Percentiles rank a stretch among this genome's conserved stretches.
Evolutionary conservation across 1,284 basidiomycete genomes (phyloP).

Genomic region (Athelia psychrophila): DNA sequence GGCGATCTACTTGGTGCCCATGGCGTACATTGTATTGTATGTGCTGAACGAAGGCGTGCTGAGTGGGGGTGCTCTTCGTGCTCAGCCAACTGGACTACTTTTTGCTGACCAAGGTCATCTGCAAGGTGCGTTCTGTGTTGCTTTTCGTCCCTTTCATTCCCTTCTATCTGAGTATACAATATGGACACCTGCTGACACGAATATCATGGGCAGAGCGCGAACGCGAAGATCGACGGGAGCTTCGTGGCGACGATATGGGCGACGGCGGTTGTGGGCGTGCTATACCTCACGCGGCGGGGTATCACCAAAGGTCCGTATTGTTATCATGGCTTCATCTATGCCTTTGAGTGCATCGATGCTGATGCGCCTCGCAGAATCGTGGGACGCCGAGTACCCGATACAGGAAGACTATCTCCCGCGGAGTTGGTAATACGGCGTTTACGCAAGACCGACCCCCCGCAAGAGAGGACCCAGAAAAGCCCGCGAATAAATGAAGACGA

Average conservation of each 20-base stretch:
- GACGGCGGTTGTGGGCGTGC: slow-evolving; percentile 62
- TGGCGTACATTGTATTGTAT: slow-evolving; percentile 73
- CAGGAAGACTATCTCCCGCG: too few relatives aligned
- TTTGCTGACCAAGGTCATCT: slow-evolving; percentile 73
- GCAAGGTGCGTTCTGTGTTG: slow-evolving; percentile 65
- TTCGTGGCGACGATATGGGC: slow-evolving; percentile 80
- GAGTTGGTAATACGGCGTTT: too few relatives aligned
- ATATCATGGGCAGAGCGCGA: slow-evolving; percentile 46
- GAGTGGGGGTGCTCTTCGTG: slow-evolving; percentile 65
- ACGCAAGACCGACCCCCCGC: too few relatives aligned
- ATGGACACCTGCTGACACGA: slow-evolving; percentile 9
- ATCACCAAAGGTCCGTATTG: slow-evolving; percentile 79
- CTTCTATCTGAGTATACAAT: too few relatives aligned
- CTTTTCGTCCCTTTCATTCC: too few relatives aligned
- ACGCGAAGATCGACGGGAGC: slow-evolving; percentile 71
- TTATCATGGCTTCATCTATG: too few relatives aligned
- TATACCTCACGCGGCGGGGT: slow-evolving; percentile 79
- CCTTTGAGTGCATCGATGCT: too few relatives aligned
- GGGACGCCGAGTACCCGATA: too few relatives aligned
- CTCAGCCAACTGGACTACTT: slow-evolving; percentile 78
- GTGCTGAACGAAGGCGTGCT: slow-evolving; percentile 70
- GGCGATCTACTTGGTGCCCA: slow-evolving; percentile 63
- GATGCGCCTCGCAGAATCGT: too few relatives aligned
- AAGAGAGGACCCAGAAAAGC: too few relatives aligned
- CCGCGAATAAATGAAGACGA: too few relatives aligned